These are phyloP conservation scores for Nidularia sp. DNA, from an alignment of 768 basidiomycete species.

Conservation along the genomic window DNA sequence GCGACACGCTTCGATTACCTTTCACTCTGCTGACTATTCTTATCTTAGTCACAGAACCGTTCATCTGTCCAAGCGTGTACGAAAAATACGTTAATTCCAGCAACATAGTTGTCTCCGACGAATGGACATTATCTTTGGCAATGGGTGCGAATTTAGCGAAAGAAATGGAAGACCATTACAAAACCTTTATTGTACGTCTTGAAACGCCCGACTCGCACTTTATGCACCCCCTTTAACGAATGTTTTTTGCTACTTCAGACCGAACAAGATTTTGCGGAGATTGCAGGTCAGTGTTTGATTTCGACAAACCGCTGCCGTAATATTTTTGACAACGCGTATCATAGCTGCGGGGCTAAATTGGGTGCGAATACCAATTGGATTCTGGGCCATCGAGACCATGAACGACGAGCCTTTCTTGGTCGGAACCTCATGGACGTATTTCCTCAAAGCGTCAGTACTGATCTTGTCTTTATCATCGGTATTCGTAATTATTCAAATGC, in stretches of 20 bases:
- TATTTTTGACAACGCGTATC: constrained; percentile 27
- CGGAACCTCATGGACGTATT: constrained; percentile 70
- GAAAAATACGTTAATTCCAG: constrained; percentile 51
- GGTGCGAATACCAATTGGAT: constrained; percentile 81
- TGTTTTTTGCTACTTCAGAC: constrained; percentile 16
- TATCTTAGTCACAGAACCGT: constrained; percentile 66
- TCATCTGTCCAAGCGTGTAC: constrained; percentile 67
- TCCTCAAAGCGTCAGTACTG: constrained; percentile 36
- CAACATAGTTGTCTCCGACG: constrained; percentile 50
- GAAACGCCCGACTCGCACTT: constrained; percentile 5
- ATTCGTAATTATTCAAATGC: neutral
- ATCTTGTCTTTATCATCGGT: constrained; percentile 4
- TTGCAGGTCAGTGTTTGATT: constrained; percentile 19
- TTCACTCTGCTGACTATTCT: neutral
- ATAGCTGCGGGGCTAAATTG: constrained; percentile 79
- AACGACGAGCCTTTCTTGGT: constrained; percentile 79
- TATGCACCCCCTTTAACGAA: neutral
- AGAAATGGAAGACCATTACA: constrained; percentile 78
- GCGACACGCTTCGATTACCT: neutral
- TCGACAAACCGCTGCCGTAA: constrained; percentile 60
- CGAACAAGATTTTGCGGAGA: constrained; percentile 30
- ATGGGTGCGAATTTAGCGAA: constrained; percentile 63
- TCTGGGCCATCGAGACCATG: constrained; percentile 82
- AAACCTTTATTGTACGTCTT: constrained; percentile 74
- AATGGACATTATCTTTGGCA: constrained; percentile 69